phyloP scores from a whole-genome alignment of 2,329 filamentous ascomycete species.

The Cyphellophora attinorum region DNA sequence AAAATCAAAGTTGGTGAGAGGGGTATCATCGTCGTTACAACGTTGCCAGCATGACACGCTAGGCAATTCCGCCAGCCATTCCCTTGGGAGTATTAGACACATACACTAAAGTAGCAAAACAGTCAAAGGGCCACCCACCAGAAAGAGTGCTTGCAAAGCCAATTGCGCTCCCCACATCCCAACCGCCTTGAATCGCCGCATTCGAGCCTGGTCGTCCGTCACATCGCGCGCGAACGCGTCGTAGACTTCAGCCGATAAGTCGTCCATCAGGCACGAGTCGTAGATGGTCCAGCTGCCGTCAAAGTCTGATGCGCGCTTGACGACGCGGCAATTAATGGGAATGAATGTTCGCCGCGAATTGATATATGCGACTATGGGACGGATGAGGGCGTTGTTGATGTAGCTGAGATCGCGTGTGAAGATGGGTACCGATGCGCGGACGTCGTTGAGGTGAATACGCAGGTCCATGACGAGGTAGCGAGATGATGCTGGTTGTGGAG shows the following conservation, averaged over 20 bases:
- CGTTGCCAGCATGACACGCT: conserved; percentile 1
- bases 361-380: conserved; percentile 96
- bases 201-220: conserved; percentile 75
- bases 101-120: not conserved
- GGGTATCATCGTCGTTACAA: too few relatives aligned
- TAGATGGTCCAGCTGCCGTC: conserved; percentile 92
- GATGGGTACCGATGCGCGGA: conserved; percentile 82
- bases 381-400: conserved; percentile 87
- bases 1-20: too few relatives aligned
- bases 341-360: conserved; percentile 94
- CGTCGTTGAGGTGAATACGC: conserved; percentile 88
- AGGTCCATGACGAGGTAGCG: conserved; percentile 82
- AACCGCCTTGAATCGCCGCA: conserved; percentile 84
- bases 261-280: conserved; percentile 88
- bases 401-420: conserved; percentile 90
- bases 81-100: conserved; percentile 9
- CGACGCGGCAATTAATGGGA: conserved; percentile 85
- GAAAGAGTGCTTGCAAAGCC: conserved; percentile 84
- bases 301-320: conserved; percentile 82
- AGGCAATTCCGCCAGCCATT: conserved; percentile 18
- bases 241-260: conserved; percentile 83
- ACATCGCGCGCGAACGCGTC: conserved; percentile 88
- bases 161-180: conserved; percentile 93
- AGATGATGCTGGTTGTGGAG: conserved; percentile 3
- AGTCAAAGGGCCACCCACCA: conserved; percentile 59